Percentiles rank a stretch among this genome's conserved stretches.
Evolutionary conservation across 257 asterid species (phyloP).

Genomic region (Ilex aquifolium): DNA sequence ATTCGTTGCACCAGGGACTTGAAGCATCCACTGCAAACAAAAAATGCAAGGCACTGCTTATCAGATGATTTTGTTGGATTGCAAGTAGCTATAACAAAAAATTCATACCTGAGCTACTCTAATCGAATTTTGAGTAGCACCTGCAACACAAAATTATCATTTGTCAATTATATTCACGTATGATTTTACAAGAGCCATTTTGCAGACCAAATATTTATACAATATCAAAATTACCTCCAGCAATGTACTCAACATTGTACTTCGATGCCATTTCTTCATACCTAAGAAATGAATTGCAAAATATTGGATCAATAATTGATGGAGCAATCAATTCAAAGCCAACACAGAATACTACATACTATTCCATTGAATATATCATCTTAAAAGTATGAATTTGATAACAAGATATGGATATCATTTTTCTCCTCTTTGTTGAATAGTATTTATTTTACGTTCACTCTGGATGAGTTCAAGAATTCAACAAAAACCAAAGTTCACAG

Average conservation of each 20-base stretch:
- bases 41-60: slow-evolving; percentile 6
- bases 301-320: not conserved
- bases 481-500: not conserved
- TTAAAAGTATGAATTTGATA: not conserved
- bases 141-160: slow-evolving; percentile 28
- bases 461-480: not conserved
- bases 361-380: not conserved
- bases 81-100: slow-evolving; percentile 7
- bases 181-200: not conserved
- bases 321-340: not conserved
- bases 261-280: slow-evolving; percentile 83
- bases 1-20: slow-evolving; percentile 77
- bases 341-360: not conserved
- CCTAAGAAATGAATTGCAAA: slow-evolving; percentile 41
- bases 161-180: not conserved
- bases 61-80: not conserved
- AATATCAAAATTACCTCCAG: slow-evolving; percentile 64
- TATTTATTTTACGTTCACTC: not conserved
- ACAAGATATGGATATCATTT: not conserved
- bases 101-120: slow-evolving; percentile 85
- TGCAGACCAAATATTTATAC: not conserved
- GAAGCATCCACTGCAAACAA: slow-evolving; percentile 46
- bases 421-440: not conserved
- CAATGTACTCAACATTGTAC: slow-evolving; percentile 78
- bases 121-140: slow-evolving; percentile 94